Evolutionary conservation across 2,329 filamentous ascomycete genomes (phyloP).

Genomic region (Fusarium sp.): DNA sequence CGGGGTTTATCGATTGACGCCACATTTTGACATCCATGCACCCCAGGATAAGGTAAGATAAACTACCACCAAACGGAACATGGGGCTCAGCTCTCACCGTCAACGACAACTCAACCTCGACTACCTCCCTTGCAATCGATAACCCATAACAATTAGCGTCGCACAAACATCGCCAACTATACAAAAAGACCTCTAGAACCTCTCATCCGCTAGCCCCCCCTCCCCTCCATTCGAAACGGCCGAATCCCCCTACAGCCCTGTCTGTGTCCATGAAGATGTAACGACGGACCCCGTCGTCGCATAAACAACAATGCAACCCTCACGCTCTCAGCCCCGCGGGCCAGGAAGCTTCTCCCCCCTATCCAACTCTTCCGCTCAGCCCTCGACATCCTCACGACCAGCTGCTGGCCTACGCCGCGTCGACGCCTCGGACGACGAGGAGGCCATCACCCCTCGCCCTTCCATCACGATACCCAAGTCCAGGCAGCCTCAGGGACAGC

Average conservation of each 20-base stretch:
- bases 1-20: constrained; percentile 34
- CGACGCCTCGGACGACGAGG: constrained; percentile 45
- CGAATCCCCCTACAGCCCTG: constrained; percentile 8
- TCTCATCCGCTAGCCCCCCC: not conserved
- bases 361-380: constrained; percentile 47
- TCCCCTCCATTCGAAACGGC: constrained; percentile 10
- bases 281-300: constrained; percentile 44
- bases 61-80: not conserved
- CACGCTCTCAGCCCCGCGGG: constrained; percentile 57
- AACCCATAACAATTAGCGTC: not conserved
- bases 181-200: too few relatives aligned
- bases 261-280: constrained; percentile 53
- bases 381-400: constrained; percentile 43
- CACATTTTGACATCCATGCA: constrained; percentile 20
- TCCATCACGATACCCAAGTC: constrained; percentile 60
- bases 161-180: not conserved
- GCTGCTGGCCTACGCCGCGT: constrained; percentile 46
- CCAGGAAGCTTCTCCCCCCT: constrained; percentile 68
- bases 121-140: not conserved
- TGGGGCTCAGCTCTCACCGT: constrained; percentile 12
- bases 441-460: constrained; percentile 29
- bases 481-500: constrained; percentile 49
- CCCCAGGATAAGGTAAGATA: not conserved
- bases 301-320: constrained; percentile 59
- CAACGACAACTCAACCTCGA: not conserved